Base-by-base conservation (phyloP, 352 stramenopile species). In the Phytophthora palmivora region DNA sequence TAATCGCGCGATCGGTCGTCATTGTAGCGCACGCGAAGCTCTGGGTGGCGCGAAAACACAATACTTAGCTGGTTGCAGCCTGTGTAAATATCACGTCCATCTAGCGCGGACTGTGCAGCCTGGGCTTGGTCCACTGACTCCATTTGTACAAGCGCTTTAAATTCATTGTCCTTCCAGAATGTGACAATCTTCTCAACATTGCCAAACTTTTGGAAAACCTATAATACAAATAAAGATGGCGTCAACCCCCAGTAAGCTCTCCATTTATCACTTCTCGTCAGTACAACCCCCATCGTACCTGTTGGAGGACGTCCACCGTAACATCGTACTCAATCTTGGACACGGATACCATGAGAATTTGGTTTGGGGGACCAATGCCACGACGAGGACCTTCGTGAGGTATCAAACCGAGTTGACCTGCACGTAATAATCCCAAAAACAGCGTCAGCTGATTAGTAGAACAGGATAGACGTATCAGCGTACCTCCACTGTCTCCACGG, bases 271-370 rank as follows among this genome's bases (percentile, higher is more conserved):
- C 15, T 30, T 30, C 22, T n/a, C 2, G 24, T 44, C 6, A 11
- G n/a, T 42, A 10, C 30, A 54, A 55, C 12, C 10, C 18, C 26
- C 12, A 15, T 18, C 36, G 18, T 55, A 79, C 82, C 70, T 94
- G 83, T 54, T 94, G 83, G 16, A 94, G 67, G 24, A 92, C 83
- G 32, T 92, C 86, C 12, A 88, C 83, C 0, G 84, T 92, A 34
- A 94, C 82, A 41, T 91, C 82, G 64, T 92, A 94, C 50, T 94
- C 79, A 34, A 94, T 92, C 45, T 91, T 92, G 46, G 83, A 86
- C 28, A 94, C 78, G 1, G 80, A 78, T 10, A 89, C 83, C 82
- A 94, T 89, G 19, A 94, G 54, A 48, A 94, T 92, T 52, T 82
- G 84, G 53, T 89, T 88, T 0, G 79, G 67, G 30, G 63, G 54